Evolutionary conservation across 306 rosid genomes (phyloP).

Genomic region (Mimosa pudica): DNA sequence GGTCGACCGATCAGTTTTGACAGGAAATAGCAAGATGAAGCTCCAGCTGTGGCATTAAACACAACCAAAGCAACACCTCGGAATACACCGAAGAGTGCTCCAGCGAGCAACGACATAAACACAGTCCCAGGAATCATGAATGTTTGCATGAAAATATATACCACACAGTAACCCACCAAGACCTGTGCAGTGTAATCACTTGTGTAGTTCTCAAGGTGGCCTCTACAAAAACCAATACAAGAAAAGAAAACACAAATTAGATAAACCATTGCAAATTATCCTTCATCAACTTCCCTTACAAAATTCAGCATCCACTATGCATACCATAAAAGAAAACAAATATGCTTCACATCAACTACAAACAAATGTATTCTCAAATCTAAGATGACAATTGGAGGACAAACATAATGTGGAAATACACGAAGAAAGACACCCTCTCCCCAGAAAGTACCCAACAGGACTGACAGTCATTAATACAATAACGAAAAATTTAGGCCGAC

Average conservation of each 20-base stretch:
- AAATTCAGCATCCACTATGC: slow-evolving; percentile 8
- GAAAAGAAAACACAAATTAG: not conserved
- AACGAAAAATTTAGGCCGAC: not conserved
- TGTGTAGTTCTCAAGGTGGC: slow-evolving; percentile 93
- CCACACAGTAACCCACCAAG: slow-evolving; percentile 90
- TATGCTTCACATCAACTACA: not conserved
- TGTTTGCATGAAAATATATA: slow-evolving; percentile 97
- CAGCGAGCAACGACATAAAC: slow-evolving; percentile 97
- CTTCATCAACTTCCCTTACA: slow-evolving; percentile 20
- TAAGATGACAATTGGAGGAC: not conserved
- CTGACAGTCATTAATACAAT: not conserved
- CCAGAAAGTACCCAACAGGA: not conserved
- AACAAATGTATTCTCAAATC: not conserved
- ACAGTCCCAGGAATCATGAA: slow-evolving; percentile 99
- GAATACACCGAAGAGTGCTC: slow-evolving; percentile 90
- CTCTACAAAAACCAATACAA: slow-evolving; percentile 50
- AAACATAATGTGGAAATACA: not conserved
- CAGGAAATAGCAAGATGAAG: slow-evolving; percentile 91
- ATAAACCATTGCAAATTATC: slow-evolving; percentile 27
- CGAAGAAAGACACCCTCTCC: not conserved
- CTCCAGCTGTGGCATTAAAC: slow-evolving; percentile 91
- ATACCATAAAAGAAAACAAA: not conserved
- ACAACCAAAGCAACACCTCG: slow-evolving; percentile 91
- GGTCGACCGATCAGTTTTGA: slow-evolving; percentile 93
- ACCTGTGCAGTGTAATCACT: slow-evolving; percentile 99